Conservation (phyloP, 257 asterid genomes). For the Forsythia suspensa region DNA sequence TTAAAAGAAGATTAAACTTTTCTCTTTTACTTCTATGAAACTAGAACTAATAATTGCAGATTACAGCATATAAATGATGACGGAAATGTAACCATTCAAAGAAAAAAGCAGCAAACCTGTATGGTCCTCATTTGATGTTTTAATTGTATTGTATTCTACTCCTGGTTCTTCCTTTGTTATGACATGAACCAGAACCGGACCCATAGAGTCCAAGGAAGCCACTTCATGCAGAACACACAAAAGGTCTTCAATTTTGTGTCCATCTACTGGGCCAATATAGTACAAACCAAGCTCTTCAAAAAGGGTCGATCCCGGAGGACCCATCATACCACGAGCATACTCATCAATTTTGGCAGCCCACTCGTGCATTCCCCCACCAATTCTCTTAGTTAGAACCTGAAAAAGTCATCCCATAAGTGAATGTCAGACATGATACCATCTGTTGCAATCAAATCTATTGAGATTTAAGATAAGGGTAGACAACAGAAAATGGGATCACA, state of each 20-base stretch:
- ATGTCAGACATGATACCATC: background rate
- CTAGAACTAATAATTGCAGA: background rate
- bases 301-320: conserved; percentile 92
- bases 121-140: conserved; percentile 24
- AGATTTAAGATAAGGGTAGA: background rate
- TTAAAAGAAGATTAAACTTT: background rate
- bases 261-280: conserved; percentile 94
- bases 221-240: conserved; percentile 76
- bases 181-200: conserved; percentile 89
- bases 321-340: conserved; percentile 91
- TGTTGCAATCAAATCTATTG: conserved; percentile 2
- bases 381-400: conserved; percentile 73
- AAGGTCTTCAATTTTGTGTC: conserved; percentile 88
- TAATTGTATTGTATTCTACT: conserved; percentile 31
- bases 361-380: conserved; percentile 85
- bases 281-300: conserved; percentile 95
- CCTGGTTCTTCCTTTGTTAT: conserved; percentile 57
- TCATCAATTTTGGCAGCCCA: conserved; percentile 97
- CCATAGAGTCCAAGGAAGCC: conserved; percentile 83
- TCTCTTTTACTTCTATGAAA: background rate
- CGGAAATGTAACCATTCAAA: background rate
- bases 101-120: conserved; percentile 38
- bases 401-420: conserved; percentile 17
- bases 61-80: background rate
- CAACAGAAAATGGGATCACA: background rate